Percentiles rank a stretch among this genome's conserved stretches.
Evolutionary conservation across 2,329 filamentous ascomycete species (phyloP).

Genomic region (Ilyonectria sp.): DNA sequence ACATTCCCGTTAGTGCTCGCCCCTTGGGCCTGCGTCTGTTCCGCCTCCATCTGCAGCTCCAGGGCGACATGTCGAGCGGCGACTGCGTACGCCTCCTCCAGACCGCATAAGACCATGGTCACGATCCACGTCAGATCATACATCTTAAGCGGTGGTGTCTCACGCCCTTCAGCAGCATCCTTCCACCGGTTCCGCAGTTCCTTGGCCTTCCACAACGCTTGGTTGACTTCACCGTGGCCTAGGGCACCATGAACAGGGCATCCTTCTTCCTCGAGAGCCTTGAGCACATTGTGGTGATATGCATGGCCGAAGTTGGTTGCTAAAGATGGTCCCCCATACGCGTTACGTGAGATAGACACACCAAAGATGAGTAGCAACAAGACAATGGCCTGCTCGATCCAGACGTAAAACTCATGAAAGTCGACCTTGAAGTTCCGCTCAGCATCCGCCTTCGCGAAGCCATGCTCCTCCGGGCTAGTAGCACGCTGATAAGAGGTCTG

Average conservation of each 20-base stretch:
- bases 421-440: constrained; percentile 84
- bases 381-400: constrained; percentile 80
- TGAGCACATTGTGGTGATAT: constrained; percentile 80
- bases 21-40: constrained; percentile 1
- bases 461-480: constrained; percentile 53
- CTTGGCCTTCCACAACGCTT: constrained; percentile 76
- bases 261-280: constrained; percentile 68
- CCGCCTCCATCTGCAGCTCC: constrained; percentile 58
- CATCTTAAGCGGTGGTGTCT: constrained; percentile 64
- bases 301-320: constrained; percentile 57
- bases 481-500: constrained; percentile 70
- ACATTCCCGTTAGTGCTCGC: neutral
- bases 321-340: neutral
- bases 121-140: constrained; percentile 76
- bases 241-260: constrained; percentile 72
- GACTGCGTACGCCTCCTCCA: constrained; percentile 70
- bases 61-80: constrained; percentile 62
- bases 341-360: constrained; percentile 62
- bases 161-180: constrained; percentile 67
- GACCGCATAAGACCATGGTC: constrained; percentile 67
- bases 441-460: constrained; percentile 60
- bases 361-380: constrained; percentile 76
- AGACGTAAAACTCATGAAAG: constrained; percentile 83
- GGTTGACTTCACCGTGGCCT: constrained; percentile 68
- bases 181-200: constrained; percentile 83